Evolutionary conservation across 2,329 filamentous ascomycete genomes (phyloP).

Genomic region (Periglandula ipomoeae): DNA sequence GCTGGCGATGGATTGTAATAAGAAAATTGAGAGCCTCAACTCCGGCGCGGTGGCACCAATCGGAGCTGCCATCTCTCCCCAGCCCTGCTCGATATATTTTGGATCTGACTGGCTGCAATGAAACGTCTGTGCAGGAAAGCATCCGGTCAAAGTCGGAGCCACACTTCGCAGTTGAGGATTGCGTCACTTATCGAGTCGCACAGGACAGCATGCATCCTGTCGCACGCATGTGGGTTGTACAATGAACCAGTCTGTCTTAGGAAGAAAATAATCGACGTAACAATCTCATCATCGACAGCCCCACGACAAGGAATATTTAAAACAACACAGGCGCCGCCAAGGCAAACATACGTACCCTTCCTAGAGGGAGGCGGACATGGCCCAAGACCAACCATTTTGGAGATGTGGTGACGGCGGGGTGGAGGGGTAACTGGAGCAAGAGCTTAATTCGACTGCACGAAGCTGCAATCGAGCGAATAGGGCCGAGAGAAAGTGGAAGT

Average conservation of each 20-base stretch:
- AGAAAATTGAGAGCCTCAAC: not conserved
- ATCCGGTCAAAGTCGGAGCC: not conserved
- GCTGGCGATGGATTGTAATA: not conserved
- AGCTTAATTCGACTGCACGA: constrained; percentile 5
- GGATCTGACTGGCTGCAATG: not conserved
- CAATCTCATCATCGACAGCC: constrained; percentile 1
- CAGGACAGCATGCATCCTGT: constrained; percentile 1
- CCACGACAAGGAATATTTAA: not conserved
- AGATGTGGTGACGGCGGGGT: constrained; percentile 22
- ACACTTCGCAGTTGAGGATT: not conserved
- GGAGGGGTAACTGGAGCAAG: constrained; percentile 23
- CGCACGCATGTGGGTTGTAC: not conserved
- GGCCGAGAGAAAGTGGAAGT: not conserved
- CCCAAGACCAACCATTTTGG: constrained; percentile 42
- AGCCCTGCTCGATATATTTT: not conserved
- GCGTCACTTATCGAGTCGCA: constrained; percentile 2
- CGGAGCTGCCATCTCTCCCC: not conserved
- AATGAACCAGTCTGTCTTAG: not conserved
- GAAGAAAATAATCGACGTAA: not conserved
- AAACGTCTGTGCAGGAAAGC: not conserved
- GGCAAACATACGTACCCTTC: constrained; percentile 53
- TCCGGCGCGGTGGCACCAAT: not conserved
- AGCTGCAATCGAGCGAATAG: not conserved
- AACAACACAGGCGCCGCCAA: not conserved
- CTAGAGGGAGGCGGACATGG: constrained; percentile 40